A percentile compares a stretch with the other conserved stretches of the same genome.
Conservation (phyloP, 768 basidiomycete species). For the Amanita muscaria region DNA sequence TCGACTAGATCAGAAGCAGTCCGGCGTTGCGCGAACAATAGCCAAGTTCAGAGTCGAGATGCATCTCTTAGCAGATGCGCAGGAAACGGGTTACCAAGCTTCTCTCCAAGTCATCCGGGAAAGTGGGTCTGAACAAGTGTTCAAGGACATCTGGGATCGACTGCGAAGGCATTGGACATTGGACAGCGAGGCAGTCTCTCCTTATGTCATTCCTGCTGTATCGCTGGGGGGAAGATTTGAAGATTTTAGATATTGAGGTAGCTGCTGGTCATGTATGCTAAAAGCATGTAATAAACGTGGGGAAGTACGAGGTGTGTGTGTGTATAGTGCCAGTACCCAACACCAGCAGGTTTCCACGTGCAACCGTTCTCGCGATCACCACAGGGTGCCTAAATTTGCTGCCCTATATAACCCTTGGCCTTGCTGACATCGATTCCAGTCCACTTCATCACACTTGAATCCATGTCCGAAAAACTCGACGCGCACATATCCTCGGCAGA, state of each 20-base stretch:
- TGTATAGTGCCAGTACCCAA: too few species aligned
- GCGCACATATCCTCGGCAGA: conserved; percentile 52
- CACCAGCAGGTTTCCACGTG: too few species aligned
- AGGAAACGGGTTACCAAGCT: conserved; percentile 34
- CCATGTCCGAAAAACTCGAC: conserved; percentile 53
- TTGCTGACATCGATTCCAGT: conserved; percentile 3
- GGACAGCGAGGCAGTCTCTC: conserved; percentile 23
- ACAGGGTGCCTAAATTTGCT: conserved; percentile 11
- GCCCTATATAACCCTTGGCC: conserved; percentile 8
- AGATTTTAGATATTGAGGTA: neutral
- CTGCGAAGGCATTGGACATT: conserved; percentile 66
- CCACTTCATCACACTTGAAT: conserved; percentile 1
- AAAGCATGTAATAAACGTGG: neutral
- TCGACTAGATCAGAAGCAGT: conserved; percentile 57
- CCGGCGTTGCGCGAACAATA: conserved; percentile 34
- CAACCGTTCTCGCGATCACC: conserved; percentile 12
- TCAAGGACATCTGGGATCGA: conserved; percentile 64
- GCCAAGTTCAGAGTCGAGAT: conserved; percentile 77
- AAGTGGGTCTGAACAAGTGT: conserved; percentile 78
- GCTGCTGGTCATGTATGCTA: neutral
- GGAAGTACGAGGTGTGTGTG: neutral
- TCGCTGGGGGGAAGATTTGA: conserved; percentile 4
- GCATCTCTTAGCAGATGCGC: conserved; percentile 34
- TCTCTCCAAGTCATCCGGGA: conserved; percentile 67
- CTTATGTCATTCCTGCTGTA: neutral